These are phyloP conservation scores for Leucocoprinus birnbaumii DNA, from an alignment of 768 basidiomycete species.

Conservation along the genomic window DNA sequence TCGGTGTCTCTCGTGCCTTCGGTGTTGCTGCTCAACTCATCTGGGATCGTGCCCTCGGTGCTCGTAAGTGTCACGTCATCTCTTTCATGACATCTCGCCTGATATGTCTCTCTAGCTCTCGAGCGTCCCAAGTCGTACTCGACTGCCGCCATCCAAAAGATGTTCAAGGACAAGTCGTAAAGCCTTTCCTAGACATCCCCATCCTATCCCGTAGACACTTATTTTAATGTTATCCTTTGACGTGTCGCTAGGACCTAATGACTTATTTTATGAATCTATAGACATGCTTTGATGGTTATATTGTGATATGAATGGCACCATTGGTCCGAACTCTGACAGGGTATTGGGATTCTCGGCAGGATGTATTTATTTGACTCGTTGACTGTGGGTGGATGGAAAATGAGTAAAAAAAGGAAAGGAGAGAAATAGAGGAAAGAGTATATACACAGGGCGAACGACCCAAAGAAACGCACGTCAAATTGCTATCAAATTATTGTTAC, in stretches of 20 bases:
- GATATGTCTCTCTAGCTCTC: slow-evolving; percentile 44
- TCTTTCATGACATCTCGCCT: not conserved
- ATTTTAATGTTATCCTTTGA: slow-evolving; percentile 1
- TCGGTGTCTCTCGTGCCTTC: slow-evolving; percentile 94
- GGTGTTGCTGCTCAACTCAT: slow-evolving; percentile 88
- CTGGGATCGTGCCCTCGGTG: slow-evolving; percentile 92
- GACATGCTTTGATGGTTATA: too few relatives aligned
- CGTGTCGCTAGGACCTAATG: not conserved
- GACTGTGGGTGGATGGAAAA: too few relatives aligned
- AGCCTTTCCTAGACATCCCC: not conserved
- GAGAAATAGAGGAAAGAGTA: too few relatives aligned
- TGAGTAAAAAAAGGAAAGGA: too few relatives aligned
- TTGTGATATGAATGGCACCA: too few relatives aligned
- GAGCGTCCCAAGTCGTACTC: slow-evolving; percentile 94
- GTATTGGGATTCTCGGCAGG: too few relatives aligned
- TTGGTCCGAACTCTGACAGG: too few relatives aligned
- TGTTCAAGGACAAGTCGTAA: slow-evolving; percentile 61
- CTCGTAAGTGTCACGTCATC: slow-evolving; percentile 54
- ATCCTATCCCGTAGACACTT: not conserved
- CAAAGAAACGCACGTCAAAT: too few relatives aligned
- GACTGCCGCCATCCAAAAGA: slow-evolving; percentile 72
- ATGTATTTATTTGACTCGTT: too few relatives aligned
- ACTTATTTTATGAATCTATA: not conserved
- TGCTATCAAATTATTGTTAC: too few relatives aligned
- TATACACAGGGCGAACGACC: too few relatives aligned